Conservation (phyloP, 352 stramenopile genomes). For the Globisporangium parvum region DNA sequence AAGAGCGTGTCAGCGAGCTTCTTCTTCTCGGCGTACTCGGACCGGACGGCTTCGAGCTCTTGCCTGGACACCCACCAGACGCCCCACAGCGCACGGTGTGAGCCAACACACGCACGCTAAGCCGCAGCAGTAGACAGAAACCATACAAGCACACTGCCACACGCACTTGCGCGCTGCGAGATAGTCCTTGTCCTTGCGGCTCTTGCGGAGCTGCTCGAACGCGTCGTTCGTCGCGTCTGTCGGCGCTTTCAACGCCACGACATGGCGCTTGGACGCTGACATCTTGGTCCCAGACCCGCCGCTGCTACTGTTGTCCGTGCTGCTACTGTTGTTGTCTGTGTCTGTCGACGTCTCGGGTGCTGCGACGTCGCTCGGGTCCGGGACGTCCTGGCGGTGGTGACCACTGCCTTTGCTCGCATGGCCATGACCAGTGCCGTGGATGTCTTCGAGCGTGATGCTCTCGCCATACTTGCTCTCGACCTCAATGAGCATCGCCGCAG, state of each 20-base stretch:
- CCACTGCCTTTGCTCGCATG: background rate
- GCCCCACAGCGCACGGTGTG: background rate
- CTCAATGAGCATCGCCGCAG: constrained; percentile 65
- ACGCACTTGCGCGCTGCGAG: constrained; percentile 37
- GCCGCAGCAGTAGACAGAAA: background rate
- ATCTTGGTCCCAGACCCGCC: background rate
- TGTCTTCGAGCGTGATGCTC: constrained; percentile 86
- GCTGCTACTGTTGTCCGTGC: background rate
- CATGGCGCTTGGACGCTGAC: constrained; percentile 5
- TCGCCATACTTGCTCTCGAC: constrained; percentile 91
- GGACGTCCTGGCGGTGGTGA: background rate
- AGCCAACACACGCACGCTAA: background rate
- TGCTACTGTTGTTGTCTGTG: background rate
- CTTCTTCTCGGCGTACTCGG: constrained; percentile 36
- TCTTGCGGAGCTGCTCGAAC: constrained; percentile 49
- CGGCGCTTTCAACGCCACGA: constrained; percentile 45
- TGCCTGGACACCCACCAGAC: constrained; percentile 9
- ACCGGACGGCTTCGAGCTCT: constrained; percentile 21
- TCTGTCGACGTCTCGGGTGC: background rate
- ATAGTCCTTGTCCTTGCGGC: constrained; percentile 52
- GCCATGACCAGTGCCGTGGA: constrained; percentile 36
- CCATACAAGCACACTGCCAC: background rate
- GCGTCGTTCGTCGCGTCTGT: constrained; percentile 67
- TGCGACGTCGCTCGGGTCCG: background rate
- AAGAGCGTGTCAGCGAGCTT: constrained; percentile 20